Evolutionary conservation across 2,329 filamentous ascomycete genomes (phyloP), one percentile per base, ranked within the genome.

Genomic region (Monosporascus cannonballus): DNA sequence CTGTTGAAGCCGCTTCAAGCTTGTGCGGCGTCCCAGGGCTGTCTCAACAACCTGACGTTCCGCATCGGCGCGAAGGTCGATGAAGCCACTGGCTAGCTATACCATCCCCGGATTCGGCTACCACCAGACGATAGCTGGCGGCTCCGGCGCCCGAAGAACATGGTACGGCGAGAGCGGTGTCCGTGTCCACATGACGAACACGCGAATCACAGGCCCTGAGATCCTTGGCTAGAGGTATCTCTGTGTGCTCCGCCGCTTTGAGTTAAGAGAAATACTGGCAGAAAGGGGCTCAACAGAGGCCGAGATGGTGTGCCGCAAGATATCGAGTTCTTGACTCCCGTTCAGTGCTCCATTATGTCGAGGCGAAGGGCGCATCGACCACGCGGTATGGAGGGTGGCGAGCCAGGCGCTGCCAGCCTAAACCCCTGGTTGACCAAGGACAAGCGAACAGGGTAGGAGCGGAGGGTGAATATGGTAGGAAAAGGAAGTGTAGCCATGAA

Each of bases 31-130:
- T 67, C 64, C 1, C 67, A 67, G 2, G 67, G 67, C 20, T 67
- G 66, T 20, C 65, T 64, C 42, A 70, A 64, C 6, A 65, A 61
- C 67, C 38, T 39, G 11, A 39, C 38, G 2, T 39, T 39, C 17
- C 7, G 38, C 14, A 88, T 24, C 24, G 24, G 87, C 60, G 84
- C 83, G 41, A 56, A 56, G 49, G 18, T n/a, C 17, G 38, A 39
- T n/a, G 38, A 39, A n/a, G 6, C 17, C 38, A n/a, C 4, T n/a
- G 20, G 7, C 38, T n/a, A 39, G 7, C 38, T 15, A 56, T 4
- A 50, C 50, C 7, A 54, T 56, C 15, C 24, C 24, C 24, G 86
- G 38, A 2, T 39, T 39, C 38, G 38, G 38, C 38, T 39, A 39
- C 17, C n/a, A n/a, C 15, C 9, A 39, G 38, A 39, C 38, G 14